Base-by-base conservation (phyloP, 306 rosid species). In the Mucuna pruriens region DNA sequence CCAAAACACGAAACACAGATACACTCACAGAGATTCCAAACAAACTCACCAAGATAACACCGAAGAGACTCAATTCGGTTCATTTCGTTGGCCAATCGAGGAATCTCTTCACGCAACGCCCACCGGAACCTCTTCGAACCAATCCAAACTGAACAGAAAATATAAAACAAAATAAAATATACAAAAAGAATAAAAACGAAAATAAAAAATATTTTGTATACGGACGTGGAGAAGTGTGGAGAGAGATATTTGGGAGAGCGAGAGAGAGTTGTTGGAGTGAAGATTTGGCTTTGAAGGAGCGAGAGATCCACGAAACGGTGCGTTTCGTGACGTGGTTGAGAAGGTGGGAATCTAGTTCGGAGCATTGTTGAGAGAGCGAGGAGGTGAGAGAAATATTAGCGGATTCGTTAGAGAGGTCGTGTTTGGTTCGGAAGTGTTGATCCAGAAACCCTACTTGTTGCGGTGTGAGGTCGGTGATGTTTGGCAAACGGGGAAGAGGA, bases 221-320 rank as follows among this genome's bases (percentile, higher is more conserved):
- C 92, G 5, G 40, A 91, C 97, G 72, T 17, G 76, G 86, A 20
- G 89, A 85, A n/a, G 88, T 89, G 78, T 78, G 85, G 68, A 86
- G 91, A 80, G 86, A 77, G 85, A 92, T 91, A 80, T 86, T 82
- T 55, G 83, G 89, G 3, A 89, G 88, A 2, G 46, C n/a, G 65
- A 63, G 66, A 48, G 49, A 54, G 86, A 92, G 89, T 7, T 39
- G 61, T 1, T 84, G 75, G 49, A 89, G 69, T 1, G 88, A 75
- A 2, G 82, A 77, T 75, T 86, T 86, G 63, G 91, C 75, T 0
- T 78, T 23, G 49, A 89, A 87, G 15, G 90, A 90, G 39, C 84
- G 87, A 64, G 88, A 74, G 76, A 92, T 89, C 90, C 89, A 92
- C 0, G 92, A 89, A 85, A 90, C 90, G 57, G 76, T 58, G 83